A percentile compares a stretch with the other conserved stretches of the same genome.
Conservation (phyloP, 1,139 yeast species). For the Yamadazyma sp. region DNA sequence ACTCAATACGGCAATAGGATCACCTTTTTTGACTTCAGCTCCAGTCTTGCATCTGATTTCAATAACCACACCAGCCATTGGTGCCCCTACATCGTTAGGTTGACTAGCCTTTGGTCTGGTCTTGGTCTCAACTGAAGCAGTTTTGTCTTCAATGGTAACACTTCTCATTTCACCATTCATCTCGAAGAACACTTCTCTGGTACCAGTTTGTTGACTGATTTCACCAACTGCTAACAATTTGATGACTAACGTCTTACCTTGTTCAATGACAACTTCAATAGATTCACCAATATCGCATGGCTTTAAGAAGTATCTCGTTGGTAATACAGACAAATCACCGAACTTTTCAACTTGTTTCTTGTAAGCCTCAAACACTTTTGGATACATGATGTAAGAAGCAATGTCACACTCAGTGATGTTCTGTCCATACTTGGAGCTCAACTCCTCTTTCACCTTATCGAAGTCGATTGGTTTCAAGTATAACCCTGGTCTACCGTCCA, state of each 20-base stretch:
- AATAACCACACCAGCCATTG: conserved; percentile 98
- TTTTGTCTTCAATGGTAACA: conserved; percentile 86
- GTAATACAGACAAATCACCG: conserved; percentile 92
- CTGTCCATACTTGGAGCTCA: conserved; percentile 61
- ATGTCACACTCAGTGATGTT: conserved; percentile 79
- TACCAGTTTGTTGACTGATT: conserved; percentile 79
- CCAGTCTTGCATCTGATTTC: conserved; percentile 91
- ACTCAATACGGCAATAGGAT: conserved; percentile 88
- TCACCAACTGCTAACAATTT: conserved; percentile 94
- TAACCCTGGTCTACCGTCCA: conserved; percentile 88
- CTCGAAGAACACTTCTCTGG: conserved; percentile 95
- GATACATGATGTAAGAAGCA: conserved; percentile 96
- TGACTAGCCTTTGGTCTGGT: conserved; percentile 92
- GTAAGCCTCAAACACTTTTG: conserved; percentile 91
- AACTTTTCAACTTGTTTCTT: conserved; percentile 70
- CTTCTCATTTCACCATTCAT: conserved; percentile 98
- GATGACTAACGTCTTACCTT: conserved; percentile 91
- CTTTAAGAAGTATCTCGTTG: conserved; percentile 86
- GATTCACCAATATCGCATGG: conserved; percentile 89
- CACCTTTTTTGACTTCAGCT: conserved; percentile 91
- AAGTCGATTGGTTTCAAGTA: conserved; percentile 82
- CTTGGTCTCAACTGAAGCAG: conserved; percentile 78
- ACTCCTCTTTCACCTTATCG: conserved; percentile 65
- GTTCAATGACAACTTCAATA: conserved; percentile 83
- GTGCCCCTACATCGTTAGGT: conserved; percentile 95